phyloP scores from a whole-genome alignment of 495 filamentous ascomycete species.

The Aspergillus steynii region DNA sequence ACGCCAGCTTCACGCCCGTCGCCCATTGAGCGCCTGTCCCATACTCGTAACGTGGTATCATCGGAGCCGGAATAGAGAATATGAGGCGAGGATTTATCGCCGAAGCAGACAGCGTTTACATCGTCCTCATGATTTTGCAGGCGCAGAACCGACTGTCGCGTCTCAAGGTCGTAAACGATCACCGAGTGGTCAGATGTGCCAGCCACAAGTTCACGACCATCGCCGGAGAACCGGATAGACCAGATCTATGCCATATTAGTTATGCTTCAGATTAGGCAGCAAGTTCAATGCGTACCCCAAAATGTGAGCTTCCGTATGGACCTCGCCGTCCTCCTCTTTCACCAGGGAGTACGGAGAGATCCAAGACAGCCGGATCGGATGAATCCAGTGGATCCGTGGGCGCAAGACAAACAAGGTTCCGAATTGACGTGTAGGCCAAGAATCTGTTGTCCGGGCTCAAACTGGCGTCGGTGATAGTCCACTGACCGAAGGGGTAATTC shows the following conservation, averaged over 20 bases:
- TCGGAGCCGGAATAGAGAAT: constrained; percentile 97
- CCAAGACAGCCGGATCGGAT: constrained; percentile 73
- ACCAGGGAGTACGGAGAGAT: constrained; percentile 59
- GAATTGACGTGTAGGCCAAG: constrained; percentile 85
- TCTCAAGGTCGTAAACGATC: constrained; percentile 92
- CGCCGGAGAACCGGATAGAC: constrained; percentile 90
- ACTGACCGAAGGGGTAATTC: constrained; percentile 78
- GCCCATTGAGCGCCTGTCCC: constrained; percentile 90
- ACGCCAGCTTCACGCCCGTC: constrained; percentile 86
- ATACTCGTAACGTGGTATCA: constrained; percentile 71
- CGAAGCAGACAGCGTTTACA: constrained; percentile 97
- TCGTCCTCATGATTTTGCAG: constrained; percentile 81
- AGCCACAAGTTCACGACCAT: constrained; percentile 87
- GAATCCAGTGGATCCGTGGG: constrained; percentile 80
- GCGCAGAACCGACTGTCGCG: constrained; percentile 66
- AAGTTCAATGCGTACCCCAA: constrained; percentile 43
- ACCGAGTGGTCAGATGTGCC: constrained; percentile 78
- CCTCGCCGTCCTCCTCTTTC: constrained; percentile 34
- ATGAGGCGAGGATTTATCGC: constrained; percentile 84
- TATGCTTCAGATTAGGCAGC: constrained; percentile 3
- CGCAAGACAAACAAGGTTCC: constrained; percentile 77
- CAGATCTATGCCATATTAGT: constrained; percentile 61
- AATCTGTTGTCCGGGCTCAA: constrained; percentile 90
- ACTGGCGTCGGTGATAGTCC: constrained; percentile 95
- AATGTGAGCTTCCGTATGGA: constrained; percentile 46